A percentile compares a stretch with the other conserved stretches of the same genome.
These are phyloP conservation scores for Corchorus capsularis DNA, from an alignment of 345 rosid genomes.

Conservation along the genomic window DNA sequence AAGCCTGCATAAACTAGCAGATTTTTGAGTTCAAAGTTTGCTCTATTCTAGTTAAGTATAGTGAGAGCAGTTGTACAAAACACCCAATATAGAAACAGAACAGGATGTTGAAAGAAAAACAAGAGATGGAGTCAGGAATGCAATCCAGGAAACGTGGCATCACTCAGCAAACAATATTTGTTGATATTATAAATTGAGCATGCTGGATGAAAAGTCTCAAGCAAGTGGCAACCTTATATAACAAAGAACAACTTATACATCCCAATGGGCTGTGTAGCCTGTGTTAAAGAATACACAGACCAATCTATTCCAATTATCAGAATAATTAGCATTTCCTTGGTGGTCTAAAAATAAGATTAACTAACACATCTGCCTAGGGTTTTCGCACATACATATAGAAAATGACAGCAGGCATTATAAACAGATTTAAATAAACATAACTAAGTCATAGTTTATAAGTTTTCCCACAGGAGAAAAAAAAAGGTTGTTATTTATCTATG, in stretches of 20 bases:
- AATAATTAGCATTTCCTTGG: not conserved
- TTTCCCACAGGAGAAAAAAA: not conserved
- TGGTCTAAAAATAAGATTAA: not conserved
- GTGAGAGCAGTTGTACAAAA: not conserved
- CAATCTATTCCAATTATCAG: not conserved
- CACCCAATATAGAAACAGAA: not conserved
- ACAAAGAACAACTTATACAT: not conserved
- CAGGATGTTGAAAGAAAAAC: not conserved
- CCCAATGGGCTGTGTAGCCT: not conserved
- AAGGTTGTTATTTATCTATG: no score
- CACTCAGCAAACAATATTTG: not conserved
- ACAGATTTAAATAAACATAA: not conserved
- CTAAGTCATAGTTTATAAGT: not conserved
- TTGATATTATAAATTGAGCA: no score
- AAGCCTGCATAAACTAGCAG: not conserved
- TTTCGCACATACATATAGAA: not conserved
- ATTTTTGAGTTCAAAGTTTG: not conserved
- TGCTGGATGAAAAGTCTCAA: not conserved
- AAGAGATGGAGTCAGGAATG: not conserved
- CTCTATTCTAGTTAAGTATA: not conserved
- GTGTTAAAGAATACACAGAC: not conserved
- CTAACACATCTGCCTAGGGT: not conserved
- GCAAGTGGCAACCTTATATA: not conserved
- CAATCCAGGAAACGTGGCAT: not conserved
- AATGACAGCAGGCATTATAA: not conserved